Base-by-base conservation (phyloP, 768 basidiomycete species). In the Artomyces pyxidatus region DNA sequence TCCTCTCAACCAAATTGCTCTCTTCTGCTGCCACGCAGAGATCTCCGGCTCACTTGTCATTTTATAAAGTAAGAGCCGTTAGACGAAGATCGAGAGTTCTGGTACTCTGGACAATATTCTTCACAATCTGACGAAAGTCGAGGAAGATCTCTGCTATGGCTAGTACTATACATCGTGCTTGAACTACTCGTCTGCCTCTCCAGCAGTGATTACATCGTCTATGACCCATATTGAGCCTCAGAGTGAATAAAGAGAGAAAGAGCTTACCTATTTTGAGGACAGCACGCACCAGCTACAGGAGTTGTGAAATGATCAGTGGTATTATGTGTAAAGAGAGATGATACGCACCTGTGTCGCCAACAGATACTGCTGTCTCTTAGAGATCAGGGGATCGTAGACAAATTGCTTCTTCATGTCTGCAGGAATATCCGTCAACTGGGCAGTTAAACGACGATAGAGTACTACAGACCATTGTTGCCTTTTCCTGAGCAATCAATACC, bases 381-480 rank as follows among this genome's bases (percentile, higher is more conserved):
- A 93, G 66, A 98, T 96, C 55, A 97, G 70, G 25, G 96, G 95
- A 61, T 99, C 96, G 58, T 94, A 93, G 37, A 98, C 94, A 59
- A 92, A 90, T 64, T 97, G 95, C 61, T 84, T 77, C 74, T 87
- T 95, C 95, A 99, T 99, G 59, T 99, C 95, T 97, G 62, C 12
- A 42, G 37, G 39, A 23, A 41, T n/a, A n/a, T n/a, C n/a, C n/a
- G n/a, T n/a, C n/a, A n/a, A n/a, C n/a, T n/a, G n/a, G n/a, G n/a
- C n/a, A n/a, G n/a, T n/a, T n/a, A n/a, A n/a, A n/a, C n/a, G n/a
- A n/a, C n/a, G n/a, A n/a, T n/a, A n/a, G n/a, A n/a, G n/a, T n/a
- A 39, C 29, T 39, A 65, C 80, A 35, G 41, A 88, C 94, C 93
- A 63, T 90, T 96, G 58, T 92, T 80, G 28, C 86, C 88, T 60